These are phyloP conservation scores for Apiospora marii DNA, from an alignment of 2,329 filamentous ascomycete species.

Conservation along the genomic window DNA sequence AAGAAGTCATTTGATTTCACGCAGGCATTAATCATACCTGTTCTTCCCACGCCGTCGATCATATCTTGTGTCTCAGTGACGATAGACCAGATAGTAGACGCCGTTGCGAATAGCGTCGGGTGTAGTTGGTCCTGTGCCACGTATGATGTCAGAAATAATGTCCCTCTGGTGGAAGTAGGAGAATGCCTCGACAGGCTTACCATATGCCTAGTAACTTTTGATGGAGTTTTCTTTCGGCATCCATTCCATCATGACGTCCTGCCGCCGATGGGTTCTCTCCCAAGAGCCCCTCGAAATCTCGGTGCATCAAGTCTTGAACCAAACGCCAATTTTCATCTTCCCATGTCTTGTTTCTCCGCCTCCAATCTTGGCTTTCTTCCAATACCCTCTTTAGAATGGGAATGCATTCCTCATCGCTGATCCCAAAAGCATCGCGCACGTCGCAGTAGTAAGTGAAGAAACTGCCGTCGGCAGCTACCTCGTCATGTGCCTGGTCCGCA, in stretches of 20 bases:
- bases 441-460: conserved; percentile 29
- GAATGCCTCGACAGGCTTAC: not conserved
- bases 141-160: not conserved
- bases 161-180: not conserved
- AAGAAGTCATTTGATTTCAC: too few relatives aligned
- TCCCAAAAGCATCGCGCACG: conserved; percentile 29
- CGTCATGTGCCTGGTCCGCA: not conserved
- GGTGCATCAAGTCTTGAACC: not conserved
- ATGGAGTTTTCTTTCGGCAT: not conserved
- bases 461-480: not conserved
- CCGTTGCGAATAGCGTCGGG: not conserved
- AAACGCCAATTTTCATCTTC: not conserved
- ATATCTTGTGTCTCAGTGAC: not conserved
- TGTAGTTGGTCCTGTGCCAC: not conserved
- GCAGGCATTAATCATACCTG: too few relatives aligned
- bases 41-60: too few relatives aligned
- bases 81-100: not conserved
- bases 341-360: not conserved
- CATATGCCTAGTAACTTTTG: not conserved
- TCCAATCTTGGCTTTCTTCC: not conserved
- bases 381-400: conserved; percentile 11
- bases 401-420: conserved; percentile 25
- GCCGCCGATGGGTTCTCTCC: not conserved
- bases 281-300: not conserved
- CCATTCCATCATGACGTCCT: not conserved